Conservation (phyloP, 1,284 basidiomycete genomes). For the Xerocomus nothofagi region DNA sequence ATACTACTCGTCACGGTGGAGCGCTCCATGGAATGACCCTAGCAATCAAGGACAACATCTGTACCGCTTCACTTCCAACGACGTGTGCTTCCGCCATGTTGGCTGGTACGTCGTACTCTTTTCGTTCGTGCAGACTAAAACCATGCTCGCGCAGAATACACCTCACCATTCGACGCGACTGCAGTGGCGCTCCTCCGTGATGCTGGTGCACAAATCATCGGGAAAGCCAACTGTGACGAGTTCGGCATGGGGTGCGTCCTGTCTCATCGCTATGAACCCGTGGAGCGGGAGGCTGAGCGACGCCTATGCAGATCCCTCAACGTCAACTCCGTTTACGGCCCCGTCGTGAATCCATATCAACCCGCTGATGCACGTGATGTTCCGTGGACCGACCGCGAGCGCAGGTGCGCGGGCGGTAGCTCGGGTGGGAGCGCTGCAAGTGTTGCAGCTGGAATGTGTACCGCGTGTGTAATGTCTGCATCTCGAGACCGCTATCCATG, state of each 20-base stretch:
- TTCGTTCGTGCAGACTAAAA: background rate
- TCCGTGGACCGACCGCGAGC: conserved; percentile 38
- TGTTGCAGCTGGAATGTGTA: conserved; percentile 75
- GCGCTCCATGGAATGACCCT: conserved; percentile 47
- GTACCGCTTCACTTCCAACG: conserved; percentile 65
- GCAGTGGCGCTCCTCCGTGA: conserved; percentile 66
- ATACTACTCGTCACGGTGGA: background rate
- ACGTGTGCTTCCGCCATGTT: conserved; percentile 82
- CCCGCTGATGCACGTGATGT: conserved; percentile 20
- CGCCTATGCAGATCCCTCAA: conserved; percentile 63
- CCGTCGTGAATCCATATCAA: conserved; percentile 75
- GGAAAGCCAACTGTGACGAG: conserved; percentile 96
- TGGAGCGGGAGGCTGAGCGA: background rate
- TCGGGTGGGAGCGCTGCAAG: conserved; percentile 85
- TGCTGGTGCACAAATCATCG: conserved; percentile 74
- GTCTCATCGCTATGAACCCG: background rate
- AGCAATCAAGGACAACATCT: conserved; percentile 88
- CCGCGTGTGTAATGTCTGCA: conserved; percentile 58
- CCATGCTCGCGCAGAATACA: conserved; percentile 52
- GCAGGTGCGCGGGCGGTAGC: conserved; percentile 77
- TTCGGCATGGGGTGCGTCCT: conserved; percentile 92
- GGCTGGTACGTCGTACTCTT: conserved; percentile 43
- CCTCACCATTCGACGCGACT: conserved; percentile 86
- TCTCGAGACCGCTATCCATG: background rate
- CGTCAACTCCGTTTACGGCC: conserved; percentile 66